Evolutionary conservation across 306 rosid genomes (phyloP).

Genomic region (Rosa lucieae): DNA sequence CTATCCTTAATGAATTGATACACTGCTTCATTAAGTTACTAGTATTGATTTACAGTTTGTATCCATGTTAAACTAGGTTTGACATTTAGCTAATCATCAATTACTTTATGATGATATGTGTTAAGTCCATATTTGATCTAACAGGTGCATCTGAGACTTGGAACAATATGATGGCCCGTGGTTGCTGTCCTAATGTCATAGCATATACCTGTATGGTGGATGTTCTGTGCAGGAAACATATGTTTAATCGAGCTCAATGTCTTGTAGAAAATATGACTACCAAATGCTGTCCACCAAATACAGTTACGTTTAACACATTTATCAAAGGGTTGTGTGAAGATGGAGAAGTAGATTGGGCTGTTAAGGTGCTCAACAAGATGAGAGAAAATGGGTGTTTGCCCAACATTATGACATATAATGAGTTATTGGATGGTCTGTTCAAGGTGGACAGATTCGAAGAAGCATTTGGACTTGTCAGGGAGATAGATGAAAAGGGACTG

Average conservation of each 20-base stretch:
- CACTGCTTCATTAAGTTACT: too few relatives aligned
- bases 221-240: conserved; percentile 59
- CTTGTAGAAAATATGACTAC: conserved; percentile 61
- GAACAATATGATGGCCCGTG: conserved; percentile 69
- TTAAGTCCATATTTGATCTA: too few relatives aligned
- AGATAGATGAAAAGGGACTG: conserved; percentile 51
- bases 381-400: conserved; percentile 58
- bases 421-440: conserved; percentile 71
- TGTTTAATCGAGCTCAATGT: conserved; percentile 60
- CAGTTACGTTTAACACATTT: conserved; percentile 66
- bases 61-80: too few relatives aligned
- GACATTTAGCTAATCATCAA: too few relatives aligned
- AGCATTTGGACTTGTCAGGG: conserved; percentile 60
- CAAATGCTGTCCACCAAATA: conserved; percentile 74
- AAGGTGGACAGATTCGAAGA: conserved; percentile 46
- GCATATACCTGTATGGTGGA: conserved; percentile 78
- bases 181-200: conserved; percentile 80
- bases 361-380: conserved; percentile 61
- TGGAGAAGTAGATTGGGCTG: conserved; percentile 65
- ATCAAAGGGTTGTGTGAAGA: conserved; percentile 67
- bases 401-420: conserved; percentile 70
- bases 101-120: too few relatives aligned
- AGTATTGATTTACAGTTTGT: too few relatives aligned
- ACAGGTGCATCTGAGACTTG: conserved; percentile 56
- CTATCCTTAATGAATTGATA: too few relatives aligned